Evolutionary conservation across 345 rosid genomes (phyloP).

Genomic region (Camelina hispida): DNA sequence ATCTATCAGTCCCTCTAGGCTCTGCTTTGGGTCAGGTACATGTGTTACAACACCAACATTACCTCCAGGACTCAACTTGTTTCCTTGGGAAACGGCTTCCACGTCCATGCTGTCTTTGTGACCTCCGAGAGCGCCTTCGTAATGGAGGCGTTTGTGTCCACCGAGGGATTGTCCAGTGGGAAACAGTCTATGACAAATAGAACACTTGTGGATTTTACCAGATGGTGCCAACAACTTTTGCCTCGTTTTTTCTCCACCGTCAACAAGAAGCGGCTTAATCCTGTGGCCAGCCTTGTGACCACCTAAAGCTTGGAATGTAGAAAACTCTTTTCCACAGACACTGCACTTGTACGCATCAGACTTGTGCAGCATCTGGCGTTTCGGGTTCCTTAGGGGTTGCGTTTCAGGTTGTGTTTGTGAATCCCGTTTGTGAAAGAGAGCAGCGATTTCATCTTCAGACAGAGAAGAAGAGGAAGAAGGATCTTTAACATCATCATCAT

Average conservation of each 20-base stretch:
- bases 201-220: slow-evolving; percentile 70
- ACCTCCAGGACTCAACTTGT: slow-evolving; percentile 31
- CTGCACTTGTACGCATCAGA: slow-evolving; percentile 56
- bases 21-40: neutral
- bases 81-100: slow-evolving; percentile 9
- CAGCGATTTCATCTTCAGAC: slow-evolving; percentile 54
- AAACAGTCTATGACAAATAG: slow-evolving; percentile 68
- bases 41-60: neutral
- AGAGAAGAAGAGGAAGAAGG: slow-evolving; percentile 8
- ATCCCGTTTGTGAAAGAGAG: slow-evolving; percentile 39
- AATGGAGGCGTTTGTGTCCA: slow-evolving; percentile 88
- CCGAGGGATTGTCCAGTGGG: slow-evolving; percentile 88
- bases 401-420: slow-evolving; percentile 47
- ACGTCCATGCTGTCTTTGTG: neutral
- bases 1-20: neutral
- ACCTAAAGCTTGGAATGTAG: slow-evolving; percentile 88
- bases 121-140: slow-evolving; percentile 50
- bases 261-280: slow-evolving; percentile 44
- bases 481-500: neutral
- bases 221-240: slow-evolving; percentile 1
- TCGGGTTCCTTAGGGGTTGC: slow-evolving; percentile 43
- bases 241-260: slow-evolving; percentile 31
- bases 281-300: slow-evolving; percentile 97
- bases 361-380: neutral
- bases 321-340: slow-evolving; percentile 70